Evolutionary conservation across 495 filamentous ascomycete genomes (phyloP).

Genomic region (Geoglossum glabrum): DNA sequence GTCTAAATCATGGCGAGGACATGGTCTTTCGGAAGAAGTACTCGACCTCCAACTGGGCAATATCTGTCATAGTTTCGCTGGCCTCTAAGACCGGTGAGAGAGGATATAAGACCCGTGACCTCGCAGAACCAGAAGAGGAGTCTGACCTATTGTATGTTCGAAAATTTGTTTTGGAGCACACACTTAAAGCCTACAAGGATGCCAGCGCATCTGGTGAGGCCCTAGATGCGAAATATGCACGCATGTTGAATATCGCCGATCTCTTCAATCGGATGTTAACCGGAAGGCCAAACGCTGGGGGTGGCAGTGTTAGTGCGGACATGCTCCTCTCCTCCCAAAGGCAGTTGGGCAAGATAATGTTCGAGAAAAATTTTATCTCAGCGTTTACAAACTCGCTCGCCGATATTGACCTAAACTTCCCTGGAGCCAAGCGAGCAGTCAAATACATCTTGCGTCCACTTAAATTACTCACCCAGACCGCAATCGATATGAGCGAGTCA

Average conservation of each 20-base stretch:
- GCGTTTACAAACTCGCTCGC: constrained; percentile 80
- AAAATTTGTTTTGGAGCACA: constrained; percentile 84
- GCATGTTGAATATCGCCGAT: constrained; percentile 68
- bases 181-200: constrained; percentile 80
- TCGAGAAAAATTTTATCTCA: constrained; percentile 85
- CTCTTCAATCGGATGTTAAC: constrained; percentile 83
- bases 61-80: constrained; percentile 67
- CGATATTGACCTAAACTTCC: constrained; percentile 90
- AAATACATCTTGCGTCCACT: constrained; percentile 90
- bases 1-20: constrained; percentile 53
- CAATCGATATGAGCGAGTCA: constrained; percentile 56
- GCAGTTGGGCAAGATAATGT: constrained; percentile 85
- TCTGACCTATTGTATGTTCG: constrained; percentile 79
- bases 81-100: constrained; percentile 67
- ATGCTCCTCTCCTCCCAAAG: constrained; percentile 32
- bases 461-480: constrained; percentile 71
- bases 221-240: constrained; percentile 70
- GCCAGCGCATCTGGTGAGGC: constrained; percentile 58
- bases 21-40: constrained; percentile 61
- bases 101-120: constrained; percentile 17
- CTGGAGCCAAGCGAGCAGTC: constrained; percentile 74
- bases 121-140: constrained; percentile 56
- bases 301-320: constrained; percentile 18
- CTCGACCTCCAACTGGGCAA: constrained; percentile 66
- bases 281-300: constrained; percentile 42